phyloP scores from a whole-genome alignment of 345 rosid species.

The Xanthoceras sorbifolium region DNA sequence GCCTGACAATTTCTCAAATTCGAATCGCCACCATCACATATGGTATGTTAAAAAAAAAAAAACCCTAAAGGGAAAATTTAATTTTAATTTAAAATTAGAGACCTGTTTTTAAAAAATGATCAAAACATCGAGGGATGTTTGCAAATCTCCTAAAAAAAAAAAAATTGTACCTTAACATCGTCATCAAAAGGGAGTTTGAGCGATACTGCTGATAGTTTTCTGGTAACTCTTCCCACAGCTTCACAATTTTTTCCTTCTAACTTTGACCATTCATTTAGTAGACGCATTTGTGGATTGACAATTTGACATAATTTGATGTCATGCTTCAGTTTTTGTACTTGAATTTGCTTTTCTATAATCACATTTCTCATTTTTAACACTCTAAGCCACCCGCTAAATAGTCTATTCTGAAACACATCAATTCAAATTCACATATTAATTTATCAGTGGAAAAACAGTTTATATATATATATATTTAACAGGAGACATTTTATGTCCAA shows the following conservation, averaged over 20 bases:
- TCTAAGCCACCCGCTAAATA: conserved; percentile 57
- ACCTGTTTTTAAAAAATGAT: too few species aligned
- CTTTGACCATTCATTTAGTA: conserved; percentile 56
- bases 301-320: conserved; percentile 47
- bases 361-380: conserved; percentile 41
- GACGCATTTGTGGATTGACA: conserved; percentile 43
- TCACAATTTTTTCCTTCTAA: conserved; percentile 51
- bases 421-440: not conserved
- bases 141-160: not conserved
- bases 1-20: too few species aligned
- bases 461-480: too few species aligned
- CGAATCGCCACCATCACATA: too few species aligned
- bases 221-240: conserved; percentile 56
- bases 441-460: too few species aligned
- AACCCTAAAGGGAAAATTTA: too few species aligned
- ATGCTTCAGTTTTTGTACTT: conserved; percentile 40
- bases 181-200: conserved; percentile 46
- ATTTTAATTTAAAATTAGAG: too few species aligned
- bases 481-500: too few species aligned
- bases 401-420: conserved; percentile 44
- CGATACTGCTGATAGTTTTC: conserved; percentile 63
- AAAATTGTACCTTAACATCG: conserved; percentile 46
- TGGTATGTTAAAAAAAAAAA: too few species aligned
- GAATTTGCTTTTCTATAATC: conserved; percentile 39
- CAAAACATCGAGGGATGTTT: too few species aligned